Percentiles rank a stretch among this genome's conserved stretches.
These are phyloP conservation scores for Nitzschia palea DNA, from an alignment of 108 stramenopile species.

Conservation along the genomic window DNA sequence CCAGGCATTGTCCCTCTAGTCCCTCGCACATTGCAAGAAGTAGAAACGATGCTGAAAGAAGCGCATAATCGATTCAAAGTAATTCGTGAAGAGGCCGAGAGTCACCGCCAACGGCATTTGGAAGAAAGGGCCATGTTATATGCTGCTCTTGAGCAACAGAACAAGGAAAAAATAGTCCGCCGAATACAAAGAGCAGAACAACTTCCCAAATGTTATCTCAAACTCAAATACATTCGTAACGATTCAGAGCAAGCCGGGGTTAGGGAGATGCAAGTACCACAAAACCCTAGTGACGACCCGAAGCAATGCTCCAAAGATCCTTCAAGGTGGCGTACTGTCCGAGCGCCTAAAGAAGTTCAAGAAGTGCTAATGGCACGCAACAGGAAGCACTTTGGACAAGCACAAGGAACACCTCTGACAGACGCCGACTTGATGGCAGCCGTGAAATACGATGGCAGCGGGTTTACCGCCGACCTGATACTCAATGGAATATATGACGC, in stretches of 20 bases:
- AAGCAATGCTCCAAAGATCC: background rate
- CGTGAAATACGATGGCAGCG: background rate
- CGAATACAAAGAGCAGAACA: background rate
- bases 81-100: background rate
- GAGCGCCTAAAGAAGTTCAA: background rate
- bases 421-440: background rate
- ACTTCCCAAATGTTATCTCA: background rate
- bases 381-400: conserved; percentile 9
- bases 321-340: background rate
- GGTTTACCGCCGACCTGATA: background rate
- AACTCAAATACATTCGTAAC: background rate
- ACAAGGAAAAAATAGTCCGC: background rate
- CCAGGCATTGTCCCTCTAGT: background rate
- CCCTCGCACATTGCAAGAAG: background rate
- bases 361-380: background rate
- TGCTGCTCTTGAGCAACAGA: background rate
- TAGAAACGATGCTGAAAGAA: background rate
- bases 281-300: background rate
- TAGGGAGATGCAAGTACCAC: background rate
- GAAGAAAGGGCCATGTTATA: background rate
- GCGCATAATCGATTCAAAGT: background rate
- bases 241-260: background rate
- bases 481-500: background rate
- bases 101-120: background rate
- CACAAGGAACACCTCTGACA: conserved; percentile 8